These are phyloP conservation scores for Penicillium fimorum DNA, from an alignment of 495 filamentous ascomycete species.

Conservation along the genomic window DNA sequence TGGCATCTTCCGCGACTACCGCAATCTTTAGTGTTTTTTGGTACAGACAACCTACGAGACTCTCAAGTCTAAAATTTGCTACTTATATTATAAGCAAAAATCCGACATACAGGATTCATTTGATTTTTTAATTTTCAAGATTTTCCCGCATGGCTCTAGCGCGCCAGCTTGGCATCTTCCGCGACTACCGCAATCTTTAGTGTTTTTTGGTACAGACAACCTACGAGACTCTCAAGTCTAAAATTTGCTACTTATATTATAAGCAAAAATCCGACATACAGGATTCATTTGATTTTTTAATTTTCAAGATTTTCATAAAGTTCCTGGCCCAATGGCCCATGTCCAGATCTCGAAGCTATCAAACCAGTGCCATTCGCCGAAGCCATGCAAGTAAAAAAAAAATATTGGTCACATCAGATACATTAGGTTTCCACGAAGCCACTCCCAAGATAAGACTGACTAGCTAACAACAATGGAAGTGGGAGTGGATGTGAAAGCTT, in stretches of 20 bases:
- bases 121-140: slow-evolving; percentile 10
- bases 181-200: slow-evolving; percentile 10
- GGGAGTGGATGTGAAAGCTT: not conserved
- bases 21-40: not conserved
- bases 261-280: not conserved
- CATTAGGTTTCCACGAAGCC: slow-evolving; percentile 12
- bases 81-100: not conserved
- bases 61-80: not conserved
- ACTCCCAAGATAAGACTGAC: not conserved
- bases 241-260: not conserved
- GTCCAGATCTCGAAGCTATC: slow-evolving; percentile 24
- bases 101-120: not conserved
- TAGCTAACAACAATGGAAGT: slow-evolving; percentile 8
- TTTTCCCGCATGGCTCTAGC: slow-evolving; percentile 26
- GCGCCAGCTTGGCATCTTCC: slow-evolving; percentile 31
- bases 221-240: not conserved
- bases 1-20: slow-evolving; percentile 27
- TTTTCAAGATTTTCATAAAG: slow-evolving; percentile 21
- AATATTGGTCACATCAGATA: slow-evolving; percentile 16
- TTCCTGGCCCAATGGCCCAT: slow-evolving; percentile 27
- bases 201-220: not conserved
- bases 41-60: not conserved
- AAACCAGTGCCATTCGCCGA: slow-evolving; percentile 37
- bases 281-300: slow-evolving; percentile 3
- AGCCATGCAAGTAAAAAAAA: slow-evolving; percentile 37